Conservation (phyloP, 2,329 filamentous ascomycete species). For the Cercospora sp. region DNA sequence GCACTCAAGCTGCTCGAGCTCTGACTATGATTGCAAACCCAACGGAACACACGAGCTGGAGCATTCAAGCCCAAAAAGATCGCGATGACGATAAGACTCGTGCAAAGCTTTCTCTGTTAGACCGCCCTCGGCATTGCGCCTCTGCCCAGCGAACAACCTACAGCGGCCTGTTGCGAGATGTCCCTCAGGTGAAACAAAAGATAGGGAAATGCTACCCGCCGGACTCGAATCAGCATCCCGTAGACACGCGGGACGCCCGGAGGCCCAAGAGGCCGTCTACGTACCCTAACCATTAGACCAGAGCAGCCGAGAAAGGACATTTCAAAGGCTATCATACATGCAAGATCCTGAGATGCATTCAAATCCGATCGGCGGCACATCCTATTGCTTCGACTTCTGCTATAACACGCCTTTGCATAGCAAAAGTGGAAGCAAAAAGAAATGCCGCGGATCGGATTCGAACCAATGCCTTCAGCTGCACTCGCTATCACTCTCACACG, state of each 20-base stretch:
- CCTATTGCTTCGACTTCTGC: background rate
- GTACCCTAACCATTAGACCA: background rate
- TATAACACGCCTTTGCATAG: background rate
- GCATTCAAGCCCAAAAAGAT: background rate
- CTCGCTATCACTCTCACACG: slow-evolving; percentile 4
- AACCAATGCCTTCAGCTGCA: slow-evolving; percentile 5
- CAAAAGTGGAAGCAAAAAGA: background rate
- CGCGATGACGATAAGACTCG: background rate
- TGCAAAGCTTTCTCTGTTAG: background rate
- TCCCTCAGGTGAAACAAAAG: too few relatives aligned
- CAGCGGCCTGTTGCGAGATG: too few relatives aligned
- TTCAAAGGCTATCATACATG: background rate
- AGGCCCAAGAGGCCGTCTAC: background rate
- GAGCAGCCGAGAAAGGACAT: background rate
- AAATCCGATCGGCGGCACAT: background rate
- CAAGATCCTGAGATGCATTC: background rate
- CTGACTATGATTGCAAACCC: background rate
- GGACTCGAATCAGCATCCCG: background rate
- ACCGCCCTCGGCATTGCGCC: background rate
- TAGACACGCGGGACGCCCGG: background rate
- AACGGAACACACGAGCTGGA: background rate
- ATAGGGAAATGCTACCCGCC: background rate
- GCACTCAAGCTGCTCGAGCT: background rate
- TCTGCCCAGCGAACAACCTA: background rate
- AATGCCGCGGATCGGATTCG: background rate